These are phyloP conservation scores for Beauveria scarabaeidicola DNA, from an alignment of 2,329 filamentous ascomycete genomes.

Conservation along the genomic window DNA sequence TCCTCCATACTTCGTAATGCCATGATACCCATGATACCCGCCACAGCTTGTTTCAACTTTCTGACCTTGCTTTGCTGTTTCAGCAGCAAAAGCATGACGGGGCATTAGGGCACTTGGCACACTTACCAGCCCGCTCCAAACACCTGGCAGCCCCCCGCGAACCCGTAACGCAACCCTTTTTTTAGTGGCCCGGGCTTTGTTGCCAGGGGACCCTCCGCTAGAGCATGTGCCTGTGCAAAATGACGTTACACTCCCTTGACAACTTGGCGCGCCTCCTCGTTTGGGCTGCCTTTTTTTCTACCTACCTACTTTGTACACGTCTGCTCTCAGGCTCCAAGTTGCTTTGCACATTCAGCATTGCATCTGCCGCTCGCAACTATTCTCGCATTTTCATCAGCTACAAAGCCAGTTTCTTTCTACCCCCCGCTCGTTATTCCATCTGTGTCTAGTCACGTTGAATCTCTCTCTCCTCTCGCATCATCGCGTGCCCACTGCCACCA, in stretches of 20 bases:
- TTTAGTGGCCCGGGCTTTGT: neutral
- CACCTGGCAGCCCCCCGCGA: too few species aligned
- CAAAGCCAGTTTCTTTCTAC: neutral
- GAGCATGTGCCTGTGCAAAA: neutral
- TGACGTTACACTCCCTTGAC: constrained; percentile 1
- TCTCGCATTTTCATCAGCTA: neutral
- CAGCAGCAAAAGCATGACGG: neutral
- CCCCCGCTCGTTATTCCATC: neutral
- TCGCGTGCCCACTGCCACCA: neutral
- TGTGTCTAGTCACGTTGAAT: neutral
- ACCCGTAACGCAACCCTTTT: neutral
- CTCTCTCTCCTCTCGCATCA: neutral
- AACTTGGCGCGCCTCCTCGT: neutral
- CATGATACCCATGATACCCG: neutral
- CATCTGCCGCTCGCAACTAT: neutral
- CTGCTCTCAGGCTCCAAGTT: neutral
- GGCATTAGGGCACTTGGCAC: too few species aligned
- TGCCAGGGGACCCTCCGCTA: neutral
- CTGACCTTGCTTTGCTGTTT: neutral
- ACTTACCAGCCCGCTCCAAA: too few species aligned
- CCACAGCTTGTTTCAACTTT: neutral
- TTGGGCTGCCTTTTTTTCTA: neutral
- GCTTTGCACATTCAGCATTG: neutral
- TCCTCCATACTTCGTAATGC: neutral
- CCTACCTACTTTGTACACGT: neutral